A percentile compares a stretch with the other conserved stretches of the same genome.
Conservation (phyloP, 1,139 yeast species). For the Yamadazyma taylorii region DNA sequence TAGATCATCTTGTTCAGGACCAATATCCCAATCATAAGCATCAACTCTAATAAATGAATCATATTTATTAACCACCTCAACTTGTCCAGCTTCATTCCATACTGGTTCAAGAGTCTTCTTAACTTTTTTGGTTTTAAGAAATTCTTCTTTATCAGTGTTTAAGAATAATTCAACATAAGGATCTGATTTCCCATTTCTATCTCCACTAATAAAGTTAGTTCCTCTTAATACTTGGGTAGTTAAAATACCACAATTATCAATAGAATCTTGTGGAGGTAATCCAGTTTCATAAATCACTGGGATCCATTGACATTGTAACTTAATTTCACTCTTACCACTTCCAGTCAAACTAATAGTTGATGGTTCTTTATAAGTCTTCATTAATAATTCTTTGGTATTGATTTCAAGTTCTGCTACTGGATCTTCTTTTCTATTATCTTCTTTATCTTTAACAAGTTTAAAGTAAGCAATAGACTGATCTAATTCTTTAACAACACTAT, state of each 20-base stretch:
- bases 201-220: slow-evolving; percentile 75
- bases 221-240: slow-evolving; percentile 67
- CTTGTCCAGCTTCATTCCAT: slow-evolving; percentile 69
- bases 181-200: slow-evolving; percentile 88
- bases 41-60: slow-evolving; percentile 59
- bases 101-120: slow-evolving; percentile 87
- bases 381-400: slow-evolving; percentile 67
- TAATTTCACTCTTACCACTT: slow-evolving; percentile 44
- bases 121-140: slow-evolving; percentile 72
- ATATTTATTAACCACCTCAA: slow-evolving; percentile 58
- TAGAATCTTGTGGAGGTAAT: slow-evolving; percentile 74
- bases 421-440: slow-evolving; percentile 56
- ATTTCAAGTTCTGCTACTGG: slow-evolving; percentile 62
- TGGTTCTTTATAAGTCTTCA: slow-evolving; percentile 64
- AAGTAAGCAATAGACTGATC: slow-evolving; percentile 69
- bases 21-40: slow-evolving; percentile 90
- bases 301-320: slow-evolving; percentile 71
- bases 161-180: slow-evolving; percentile 75
- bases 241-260: slow-evolving; percentile 73
- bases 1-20: slow-evolving; percentile 78
- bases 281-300: slow-evolving; percentile 60
- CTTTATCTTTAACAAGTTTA: slow-evolving; percentile 56
- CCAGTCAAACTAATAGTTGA: slow-evolving; percentile 50
- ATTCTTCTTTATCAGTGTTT: slow-evolving; percentile 56
- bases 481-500: slow-evolving; percentile 70